Conservation (phyloP, 2,329 filamentous ascomycete species). For the Beauveria brongniartii region DNA sequence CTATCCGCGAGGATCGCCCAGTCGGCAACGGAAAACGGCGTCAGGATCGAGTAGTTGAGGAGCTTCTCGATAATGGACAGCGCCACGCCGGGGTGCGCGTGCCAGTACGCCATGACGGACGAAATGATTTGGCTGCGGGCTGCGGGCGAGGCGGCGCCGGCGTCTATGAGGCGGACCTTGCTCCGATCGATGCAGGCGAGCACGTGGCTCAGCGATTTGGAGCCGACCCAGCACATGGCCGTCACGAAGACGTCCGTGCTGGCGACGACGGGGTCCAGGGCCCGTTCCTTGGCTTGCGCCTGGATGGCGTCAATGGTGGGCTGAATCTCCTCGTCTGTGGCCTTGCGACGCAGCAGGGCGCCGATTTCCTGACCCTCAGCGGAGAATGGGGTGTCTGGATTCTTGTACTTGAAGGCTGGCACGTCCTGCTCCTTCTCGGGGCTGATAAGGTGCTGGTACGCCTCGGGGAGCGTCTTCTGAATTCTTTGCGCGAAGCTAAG, state of each 20-base stretch:
- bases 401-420: conserved; percentile 87
- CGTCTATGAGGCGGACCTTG: conserved; percentile 77
- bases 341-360: conserved; percentile 73
- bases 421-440: conserved; percentile 89
- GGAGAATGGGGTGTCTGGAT: conserved; percentile 72
- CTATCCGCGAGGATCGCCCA: conserved; percentile 67
- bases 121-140: conserved; percentile 83
- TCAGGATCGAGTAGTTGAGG: conserved; percentile 92
- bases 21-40: conserved; percentile 74
- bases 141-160: conserved; percentile 64
- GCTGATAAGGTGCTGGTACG: conserved; percentile 73
- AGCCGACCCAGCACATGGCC: conserved; percentile 84
- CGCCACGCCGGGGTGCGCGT: conserved; percentile 82
- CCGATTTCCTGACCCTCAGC: conserved; percentile 78
- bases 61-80: conserved; percentile 93
- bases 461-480: conserved; percentile 80
- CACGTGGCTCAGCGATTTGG: conserved; percentile 92
- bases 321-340: conserved; percentile 78
- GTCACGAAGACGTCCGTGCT: conserved; percentile 93
- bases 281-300: conserved; percentile 61
- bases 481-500: conserved; percentile 95
- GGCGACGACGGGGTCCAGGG: conserved; percentile 71
- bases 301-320: conserved; percentile 73
- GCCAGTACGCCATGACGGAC: conserved; percentile 89
- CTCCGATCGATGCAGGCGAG: conserved; percentile 92